These are phyloP conservation scores for Sparassis latifolia DNA, from an alignment of 1,284 basidiomycete species.

Conservation along the genomic window DNA sequence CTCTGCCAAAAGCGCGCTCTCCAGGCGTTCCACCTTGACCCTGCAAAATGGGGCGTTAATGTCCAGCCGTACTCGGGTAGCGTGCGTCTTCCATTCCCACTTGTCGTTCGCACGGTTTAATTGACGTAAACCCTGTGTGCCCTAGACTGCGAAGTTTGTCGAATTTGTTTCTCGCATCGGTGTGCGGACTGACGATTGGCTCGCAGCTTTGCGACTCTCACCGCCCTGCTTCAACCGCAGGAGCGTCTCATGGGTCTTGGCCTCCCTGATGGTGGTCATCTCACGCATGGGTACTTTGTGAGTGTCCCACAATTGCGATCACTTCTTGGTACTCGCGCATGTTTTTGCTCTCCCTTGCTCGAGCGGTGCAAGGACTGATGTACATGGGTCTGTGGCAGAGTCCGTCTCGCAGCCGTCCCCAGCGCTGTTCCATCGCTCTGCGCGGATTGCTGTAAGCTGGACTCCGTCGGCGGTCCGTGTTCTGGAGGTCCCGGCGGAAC, in stretches of 20 bases:
- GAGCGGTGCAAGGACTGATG: no score
- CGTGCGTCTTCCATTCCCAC: conserved; percentile 28
- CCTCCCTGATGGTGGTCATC: conserved; percentile 96
- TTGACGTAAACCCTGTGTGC: not conserved
- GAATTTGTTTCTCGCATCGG: not conserved
- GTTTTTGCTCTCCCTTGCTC: not conserved
- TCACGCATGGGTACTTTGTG: conserved; percentile 97
- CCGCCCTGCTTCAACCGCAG: conserved; percentile 94
- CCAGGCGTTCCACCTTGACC: conserved; percentile 94
- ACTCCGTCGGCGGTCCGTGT: no score
- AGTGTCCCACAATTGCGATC: conserved; percentile 18
- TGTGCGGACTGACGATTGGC: not conserved
- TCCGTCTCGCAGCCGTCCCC: no score
- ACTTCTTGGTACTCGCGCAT: conserved; percentile 28
- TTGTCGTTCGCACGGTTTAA: not conserved
- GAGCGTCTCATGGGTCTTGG: conserved; percentile 99
- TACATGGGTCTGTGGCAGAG: no score
- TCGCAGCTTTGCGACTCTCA: conserved; percentile 90
- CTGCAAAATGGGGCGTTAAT: conserved; percentile 94
- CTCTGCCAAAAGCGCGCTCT: conserved; percentile 96
- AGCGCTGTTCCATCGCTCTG: no score
- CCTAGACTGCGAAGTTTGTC: conserved; percentile 74
- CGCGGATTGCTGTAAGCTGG: no score
- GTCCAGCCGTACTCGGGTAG: conserved; percentile 97
- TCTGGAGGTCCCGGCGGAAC: no score